Percentiles rank a stretch among this genome's conserved stretches.
phyloP scores from a whole-genome alignment of 2,329 filamentous ascomycete genomes.

The Calonectria hawksworthii region DNA sequence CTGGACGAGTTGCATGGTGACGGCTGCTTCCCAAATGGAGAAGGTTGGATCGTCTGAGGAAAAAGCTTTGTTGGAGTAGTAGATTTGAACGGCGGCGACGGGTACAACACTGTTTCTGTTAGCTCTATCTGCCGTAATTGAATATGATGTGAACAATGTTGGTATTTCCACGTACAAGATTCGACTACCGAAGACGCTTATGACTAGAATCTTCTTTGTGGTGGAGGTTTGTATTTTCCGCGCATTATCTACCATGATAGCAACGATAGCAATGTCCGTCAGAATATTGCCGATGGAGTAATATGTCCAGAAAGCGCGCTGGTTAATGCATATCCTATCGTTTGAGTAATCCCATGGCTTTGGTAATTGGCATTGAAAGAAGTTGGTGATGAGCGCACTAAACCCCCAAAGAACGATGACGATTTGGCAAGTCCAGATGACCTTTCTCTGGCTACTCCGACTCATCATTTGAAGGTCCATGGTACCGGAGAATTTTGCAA shows the following conservation, averaged over 20 bases:
- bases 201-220: conserved; percentile 47
- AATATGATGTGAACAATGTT: background rate
- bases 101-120: conserved; percentile 42
- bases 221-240: conserved; percentile 46
- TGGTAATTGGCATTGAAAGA: conserved; percentile 46
- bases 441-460: conserved; percentile 38
- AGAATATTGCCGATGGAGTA: conserved; percentile 48
- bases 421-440: conserved; percentile 36
- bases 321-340: conserved; percentile 39
- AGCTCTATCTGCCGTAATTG: background rate
- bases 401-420: conserved; percentile 42
- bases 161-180: conserved; percentile 42
- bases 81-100: conserved; percentile 44
- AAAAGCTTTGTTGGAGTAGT: conserved; percentile 42
- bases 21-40: conserved; percentile 41
- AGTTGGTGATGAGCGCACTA: conserved; percentile 40
- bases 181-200: conserved; percentile 48
- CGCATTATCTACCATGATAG: conserved; percentile 46
- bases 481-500: conserved; percentile 45
- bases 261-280: conserved; percentile 45
- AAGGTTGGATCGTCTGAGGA: conserved; percentile 41
- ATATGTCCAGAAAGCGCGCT: conserved; percentile 43
- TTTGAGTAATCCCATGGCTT: conserved; percentile 46
- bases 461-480: conserved; percentile 45
- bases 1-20: conserved; percentile 45